phyloP scores from a whole-genome alignment of 192 early-diverging fungal species.

The Pecoramyces ruminantium region DNA sequence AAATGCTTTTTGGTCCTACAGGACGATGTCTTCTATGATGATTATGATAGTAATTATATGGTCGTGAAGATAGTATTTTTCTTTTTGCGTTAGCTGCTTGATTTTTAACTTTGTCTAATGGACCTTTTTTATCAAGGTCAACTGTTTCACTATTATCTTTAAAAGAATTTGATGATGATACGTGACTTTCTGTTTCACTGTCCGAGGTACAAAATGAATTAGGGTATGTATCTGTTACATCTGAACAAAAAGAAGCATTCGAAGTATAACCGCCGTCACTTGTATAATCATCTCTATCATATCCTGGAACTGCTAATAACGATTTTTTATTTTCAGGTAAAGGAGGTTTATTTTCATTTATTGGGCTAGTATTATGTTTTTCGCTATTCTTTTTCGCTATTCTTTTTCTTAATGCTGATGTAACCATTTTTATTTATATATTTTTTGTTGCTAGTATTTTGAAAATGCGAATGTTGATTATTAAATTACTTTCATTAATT shows the following conservation, averaged over 20 bases:
- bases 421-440: too few relatives aligned
- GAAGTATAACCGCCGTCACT: background rate
- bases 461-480: too few relatives aligned
- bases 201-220: background rate
- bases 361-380: too few relatives aligned
- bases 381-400: too few relatives aligned
- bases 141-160: background rate
- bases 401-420: too few relatives aligned
- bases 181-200: background rate
- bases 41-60: background rate
- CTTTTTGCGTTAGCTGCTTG: background rate
- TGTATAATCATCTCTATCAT: background rate
- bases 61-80: background rate
- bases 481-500: too few relatives aligned
- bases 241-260: background rate
- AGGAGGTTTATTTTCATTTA: background rate
- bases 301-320: background rate
- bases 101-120: background rate
- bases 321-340: background rate
- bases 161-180: background rate
- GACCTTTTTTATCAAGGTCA: too few relatives aligned
- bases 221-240: background rate
- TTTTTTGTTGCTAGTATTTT: too few relatives aligned
- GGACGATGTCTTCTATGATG: background rate
- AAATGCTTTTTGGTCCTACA: background rate